phyloP scores from a whole-genome alignment of 225 moss, liverwort and hornwort species.

The Bryoerythrophyllum caledonicum region DNA sequence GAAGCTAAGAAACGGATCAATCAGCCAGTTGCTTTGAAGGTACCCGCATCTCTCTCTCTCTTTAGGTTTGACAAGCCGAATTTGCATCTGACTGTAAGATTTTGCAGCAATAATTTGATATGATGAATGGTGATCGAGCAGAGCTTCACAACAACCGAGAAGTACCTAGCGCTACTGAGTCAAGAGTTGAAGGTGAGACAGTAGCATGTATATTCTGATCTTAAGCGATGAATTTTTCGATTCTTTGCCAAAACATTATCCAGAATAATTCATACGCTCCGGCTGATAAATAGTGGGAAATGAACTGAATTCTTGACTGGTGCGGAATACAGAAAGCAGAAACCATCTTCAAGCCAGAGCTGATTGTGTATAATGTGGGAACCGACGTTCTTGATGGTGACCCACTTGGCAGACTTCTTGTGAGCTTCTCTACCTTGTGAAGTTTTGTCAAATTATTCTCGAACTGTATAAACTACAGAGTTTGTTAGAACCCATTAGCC shows the following conservation, averaged over 20 bases:
- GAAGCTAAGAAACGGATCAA: constrained; percentile 74
- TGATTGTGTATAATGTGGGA: constrained; percentile 91
- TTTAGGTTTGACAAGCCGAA: background rate
- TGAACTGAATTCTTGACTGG: background rate
- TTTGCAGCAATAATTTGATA: constrained; percentile 11
- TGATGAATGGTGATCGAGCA: constrained; percentile 31
- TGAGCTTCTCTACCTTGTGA: constrained; percentile 35
- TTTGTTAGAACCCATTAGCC: background rate
- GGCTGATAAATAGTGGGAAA: background rate
- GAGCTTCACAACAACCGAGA: constrained; percentile 78
- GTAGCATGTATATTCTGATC: background rate
- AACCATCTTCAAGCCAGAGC: constrained; percentile 62
- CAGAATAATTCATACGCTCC: background rate
- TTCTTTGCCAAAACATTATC: constrained; percentile 4
- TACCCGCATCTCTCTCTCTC: constrained; percentile 25
- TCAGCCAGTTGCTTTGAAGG: constrained; percentile 78
- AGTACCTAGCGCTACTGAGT: constrained; percentile 61
- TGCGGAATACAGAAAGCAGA: constrained; percentile 50
- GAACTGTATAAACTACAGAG: background rate
- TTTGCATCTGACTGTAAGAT: background rate
- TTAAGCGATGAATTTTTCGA: background rate
- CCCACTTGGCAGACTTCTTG: constrained; percentile 76
- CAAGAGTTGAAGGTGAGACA: constrained; percentile 65
- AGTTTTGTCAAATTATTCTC: background rate
- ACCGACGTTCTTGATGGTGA: constrained; percentile 95